Percentiles rank a stretch among this genome's conserved stretches.
These are phyloP conservation scores for Durusdinium trenchii DNA, from an alignment of 73 alveolate genomes.

Conservation along the genomic window DNA sequence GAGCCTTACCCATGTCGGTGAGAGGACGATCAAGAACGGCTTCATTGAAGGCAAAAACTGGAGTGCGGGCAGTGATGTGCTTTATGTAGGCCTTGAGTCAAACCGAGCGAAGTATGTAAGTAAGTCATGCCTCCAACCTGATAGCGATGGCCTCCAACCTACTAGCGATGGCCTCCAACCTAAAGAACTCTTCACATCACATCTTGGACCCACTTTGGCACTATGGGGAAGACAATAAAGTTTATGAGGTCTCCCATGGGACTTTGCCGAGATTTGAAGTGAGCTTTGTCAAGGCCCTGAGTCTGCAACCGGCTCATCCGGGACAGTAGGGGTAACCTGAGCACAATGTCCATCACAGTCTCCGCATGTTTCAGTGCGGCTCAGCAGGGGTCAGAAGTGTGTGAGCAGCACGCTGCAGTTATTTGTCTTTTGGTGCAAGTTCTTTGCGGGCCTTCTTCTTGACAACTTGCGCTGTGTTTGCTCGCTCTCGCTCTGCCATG, in stretches of 20 bases:
- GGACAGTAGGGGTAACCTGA: slow-evolving; percentile 91
- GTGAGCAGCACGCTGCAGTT: too few relatives aligned
- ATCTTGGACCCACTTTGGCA: too few relatives aligned
- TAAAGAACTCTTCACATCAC: too few relatives aligned
- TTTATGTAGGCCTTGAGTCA: slow-evolving; percentile 30
- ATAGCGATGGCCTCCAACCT: too few relatives aligned
- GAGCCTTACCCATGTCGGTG: slow-evolving; percentile 67
- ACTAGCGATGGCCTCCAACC: too few relatives aligned
- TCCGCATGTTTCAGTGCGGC: too few relatives aligned
- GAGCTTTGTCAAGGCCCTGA: background rate
- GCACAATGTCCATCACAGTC: background rate
- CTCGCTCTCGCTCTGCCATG: slow-evolving; percentile 93
- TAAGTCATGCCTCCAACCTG: too few relatives aligned
- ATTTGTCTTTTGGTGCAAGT: background rate
- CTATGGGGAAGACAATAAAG: too few relatives aligned
- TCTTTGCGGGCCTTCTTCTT: slow-evolving; percentile 58
- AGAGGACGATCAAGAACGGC: slow-evolving; percentile 61
- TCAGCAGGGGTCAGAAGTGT: background rate
- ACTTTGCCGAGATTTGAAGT: too few relatives aligned
- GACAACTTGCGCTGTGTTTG: slow-evolving; percentile 54
- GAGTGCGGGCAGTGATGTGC: slow-evolving; percentile 92
- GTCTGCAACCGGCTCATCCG: slow-evolving; percentile 66
- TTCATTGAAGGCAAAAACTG: slow-evolving; percentile 84
- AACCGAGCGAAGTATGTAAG: too few relatives aligned
- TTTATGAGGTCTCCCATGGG: too few relatives aligned